phyloP scores from a whole-genome alignment of 306 rosid species.

The Citrullus colocynthis region DNA sequence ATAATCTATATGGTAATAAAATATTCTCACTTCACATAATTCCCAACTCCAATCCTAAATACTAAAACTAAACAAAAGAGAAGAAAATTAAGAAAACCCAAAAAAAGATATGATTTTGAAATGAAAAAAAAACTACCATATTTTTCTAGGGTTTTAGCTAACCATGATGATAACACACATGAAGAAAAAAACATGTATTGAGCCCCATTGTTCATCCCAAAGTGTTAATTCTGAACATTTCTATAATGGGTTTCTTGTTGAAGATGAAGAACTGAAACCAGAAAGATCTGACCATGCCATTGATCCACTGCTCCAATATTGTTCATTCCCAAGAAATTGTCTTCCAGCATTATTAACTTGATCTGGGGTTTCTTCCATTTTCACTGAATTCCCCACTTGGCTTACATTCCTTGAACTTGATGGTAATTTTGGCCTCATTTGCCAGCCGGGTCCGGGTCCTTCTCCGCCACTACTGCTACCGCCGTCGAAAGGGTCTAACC shows the following conservation, averaged over 20 bases:
- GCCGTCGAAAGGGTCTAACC: neutral
- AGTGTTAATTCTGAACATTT: neutral
- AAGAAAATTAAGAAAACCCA: neutral
- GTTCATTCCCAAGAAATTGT: neutral
- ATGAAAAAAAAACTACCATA: neutral
- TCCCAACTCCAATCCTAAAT: neutral
- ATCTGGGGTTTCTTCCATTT: conserved; percentile 10
- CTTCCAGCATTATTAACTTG: conserved; percentile 1
- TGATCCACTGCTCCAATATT: conserved; percentile 9
- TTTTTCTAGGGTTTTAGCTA: conserved; percentile 1
- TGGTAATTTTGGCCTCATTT: neutral
- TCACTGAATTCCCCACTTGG: conserved; percentile 4
- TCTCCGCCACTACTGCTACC: neutral
- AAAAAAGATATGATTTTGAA: neutral
- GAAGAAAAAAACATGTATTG: neutral
- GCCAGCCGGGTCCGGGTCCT: neutral
- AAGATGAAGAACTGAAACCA: conserved; percentile 13
- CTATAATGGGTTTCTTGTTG: conserved; percentile 10
- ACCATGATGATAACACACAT: neutral
- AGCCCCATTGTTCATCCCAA: neutral
- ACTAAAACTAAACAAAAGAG: neutral
- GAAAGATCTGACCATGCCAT: conserved; percentile 13
- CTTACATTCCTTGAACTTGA: neutral
- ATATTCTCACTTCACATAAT: neutral
- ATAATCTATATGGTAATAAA: neutral